Percentiles rank a stretch among this genome's conserved stretches.
These are phyloP conservation scores for Yamadazyma olivae DNA, from an alignment of 805 yeast species.

Conservation along the genomic window DNA sequence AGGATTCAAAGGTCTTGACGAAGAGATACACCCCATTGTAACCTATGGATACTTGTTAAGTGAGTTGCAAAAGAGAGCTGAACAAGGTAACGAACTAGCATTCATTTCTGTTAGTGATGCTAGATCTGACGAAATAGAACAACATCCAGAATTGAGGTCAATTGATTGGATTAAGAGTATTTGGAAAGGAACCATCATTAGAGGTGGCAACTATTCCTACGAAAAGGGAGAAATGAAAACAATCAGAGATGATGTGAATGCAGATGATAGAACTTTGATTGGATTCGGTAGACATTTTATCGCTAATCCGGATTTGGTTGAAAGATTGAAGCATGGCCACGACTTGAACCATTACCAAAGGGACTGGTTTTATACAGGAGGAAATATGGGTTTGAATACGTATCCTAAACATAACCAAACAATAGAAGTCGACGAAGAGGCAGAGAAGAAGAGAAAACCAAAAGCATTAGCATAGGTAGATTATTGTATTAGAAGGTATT, in stretches of 20 bases:
- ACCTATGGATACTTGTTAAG: conserved; percentile 27
- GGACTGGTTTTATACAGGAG: conserved; percentile 32
- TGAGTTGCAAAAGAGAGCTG: conserved; percentile 28
- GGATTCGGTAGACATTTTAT: conserved; percentile 39
- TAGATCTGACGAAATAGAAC: conserved; percentile 17
- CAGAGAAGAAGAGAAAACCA: conserved; percentile 10
- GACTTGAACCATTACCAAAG: conserved; percentile 31
- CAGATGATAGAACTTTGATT: conserved; percentile 38
- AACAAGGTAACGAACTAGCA: conserved; percentile 26
- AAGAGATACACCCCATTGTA: conserved; percentile 19
- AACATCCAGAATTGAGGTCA: conserved; percentile 9
- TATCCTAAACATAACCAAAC: conserved; percentile 14
- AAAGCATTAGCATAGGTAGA: conserved; percentile 7
- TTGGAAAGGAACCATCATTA: conserved; percentile 25
- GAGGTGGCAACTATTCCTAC: conserved; percentile 17
- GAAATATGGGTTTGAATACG: conserved; percentile 22
- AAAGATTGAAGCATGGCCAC: conserved; percentile 30
- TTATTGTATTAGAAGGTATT: no score
- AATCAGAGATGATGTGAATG: conserved; percentile 4
- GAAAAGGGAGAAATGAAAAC: conserved; percentile 6
- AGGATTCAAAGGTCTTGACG: conserved; percentile 10
- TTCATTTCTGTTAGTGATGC: conserved; percentile 27
- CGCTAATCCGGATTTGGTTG: conserved; percentile 45
- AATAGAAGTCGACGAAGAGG: conserved; percentile 9
- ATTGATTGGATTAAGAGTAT: conserved; percentile 21